Conservation (phyloP, 441 rosid species). For the Adansonia grandidieri region DNA sequence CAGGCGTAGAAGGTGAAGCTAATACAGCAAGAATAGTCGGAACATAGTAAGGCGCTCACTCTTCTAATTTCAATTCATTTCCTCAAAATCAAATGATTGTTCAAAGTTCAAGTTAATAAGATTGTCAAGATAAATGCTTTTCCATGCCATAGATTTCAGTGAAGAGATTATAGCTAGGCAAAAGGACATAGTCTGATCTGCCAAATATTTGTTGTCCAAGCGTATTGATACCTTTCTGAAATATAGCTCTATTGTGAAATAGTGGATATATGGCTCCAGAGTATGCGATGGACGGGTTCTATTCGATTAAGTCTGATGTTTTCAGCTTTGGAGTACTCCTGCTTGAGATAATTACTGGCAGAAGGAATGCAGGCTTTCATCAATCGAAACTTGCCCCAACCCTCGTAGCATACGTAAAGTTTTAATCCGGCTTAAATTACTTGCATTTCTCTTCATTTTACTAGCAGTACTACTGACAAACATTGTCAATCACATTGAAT, state of each 20-base stretch:
- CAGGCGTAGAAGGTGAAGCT: slow-evolving; percentile 32
- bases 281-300: slow-evolving; percentile 53
- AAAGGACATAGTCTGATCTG: neutral
- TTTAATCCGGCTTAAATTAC: neutral
- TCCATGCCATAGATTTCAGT: neutral
- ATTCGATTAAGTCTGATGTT: slow-evolving; percentile 51
- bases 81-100: neutral
- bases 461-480: neutral
- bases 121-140: neutral
- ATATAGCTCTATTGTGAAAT: neutral
- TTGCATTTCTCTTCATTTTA: neutral
- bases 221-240: neutral
- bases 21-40: slow-evolving; percentile 45
- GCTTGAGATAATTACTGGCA: slow-evolving; percentile 50
- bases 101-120: neutral
- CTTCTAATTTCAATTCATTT: neutral
- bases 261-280: slow-evolving; percentile 61
- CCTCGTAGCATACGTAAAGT: slow-evolving; percentile 41
- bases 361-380: slow-evolving; percentile 36
- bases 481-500: neutral
- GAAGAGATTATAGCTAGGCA: neutral
- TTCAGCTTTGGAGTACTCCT: slow-evolving; percentile 54
- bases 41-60: slow-evolving; percentile 39
- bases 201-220: neutral
- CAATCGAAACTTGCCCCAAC: slow-evolving; percentile 25